Percentiles rank a stretch among this genome's conserved stretches.
These are phyloP conservation scores for Melanomma pulvis-pyrius DNA, from an alignment of 495 filamentous ascomycete species.

Conservation along the genomic window DNA sequence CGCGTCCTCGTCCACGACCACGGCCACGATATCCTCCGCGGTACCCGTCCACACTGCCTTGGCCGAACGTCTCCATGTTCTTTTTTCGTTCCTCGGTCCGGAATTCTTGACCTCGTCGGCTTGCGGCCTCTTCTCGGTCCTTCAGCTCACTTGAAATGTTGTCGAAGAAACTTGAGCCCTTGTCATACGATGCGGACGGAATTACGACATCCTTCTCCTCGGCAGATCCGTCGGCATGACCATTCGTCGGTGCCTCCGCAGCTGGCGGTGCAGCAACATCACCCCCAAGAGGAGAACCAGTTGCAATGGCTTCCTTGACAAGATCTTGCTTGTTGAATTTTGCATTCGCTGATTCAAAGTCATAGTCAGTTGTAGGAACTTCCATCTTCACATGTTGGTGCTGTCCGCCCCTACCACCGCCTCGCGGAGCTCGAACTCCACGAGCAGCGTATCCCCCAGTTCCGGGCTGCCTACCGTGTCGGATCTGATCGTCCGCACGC, in stretches of 20 bases:
- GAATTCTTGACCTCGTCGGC: constrained; percentile 78
- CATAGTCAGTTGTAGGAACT: constrained; percentile 85
- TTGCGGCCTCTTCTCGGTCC: constrained; percentile 75
- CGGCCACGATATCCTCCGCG: constrained; percentile 65
- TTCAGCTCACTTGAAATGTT: constrained; percentile 93
- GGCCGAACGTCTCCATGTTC: constrained; percentile 98
- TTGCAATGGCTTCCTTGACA: constrained; percentile 85
- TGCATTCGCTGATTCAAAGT: constrained; percentile 89
- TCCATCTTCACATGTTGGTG: constrained; percentile 67
- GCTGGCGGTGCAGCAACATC: constrained; percentile 39
- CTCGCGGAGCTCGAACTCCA: constrained; percentile 58
- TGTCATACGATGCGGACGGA: constrained; percentile 72
- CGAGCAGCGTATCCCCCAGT: constrained; percentile 45
- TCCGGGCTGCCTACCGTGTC: constrained; percentile 36
- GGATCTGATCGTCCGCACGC: constrained; percentile 62
- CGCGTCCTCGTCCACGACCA: constrained; percentile 51
- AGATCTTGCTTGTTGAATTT: constrained; percentile 98
- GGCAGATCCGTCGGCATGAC: constrained; percentile 30
- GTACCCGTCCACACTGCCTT: constrained; percentile 90
- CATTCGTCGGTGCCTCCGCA: constrained; percentile 22
- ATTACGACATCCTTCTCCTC: constrained; percentile 49
- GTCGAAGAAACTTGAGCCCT: constrained; percentile 86
- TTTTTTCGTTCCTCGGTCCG: constrained; percentile 88
- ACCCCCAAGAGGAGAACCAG: constrained; percentile 64
- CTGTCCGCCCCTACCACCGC: constrained; percentile 48